A percentile compares a stretch with the other conserved stretches of the same genome.
Evolutionary conservation across 2,329 filamentous ascomycete genomes (phyloP).

Genomic region (Xylaria sp.): DNA sequence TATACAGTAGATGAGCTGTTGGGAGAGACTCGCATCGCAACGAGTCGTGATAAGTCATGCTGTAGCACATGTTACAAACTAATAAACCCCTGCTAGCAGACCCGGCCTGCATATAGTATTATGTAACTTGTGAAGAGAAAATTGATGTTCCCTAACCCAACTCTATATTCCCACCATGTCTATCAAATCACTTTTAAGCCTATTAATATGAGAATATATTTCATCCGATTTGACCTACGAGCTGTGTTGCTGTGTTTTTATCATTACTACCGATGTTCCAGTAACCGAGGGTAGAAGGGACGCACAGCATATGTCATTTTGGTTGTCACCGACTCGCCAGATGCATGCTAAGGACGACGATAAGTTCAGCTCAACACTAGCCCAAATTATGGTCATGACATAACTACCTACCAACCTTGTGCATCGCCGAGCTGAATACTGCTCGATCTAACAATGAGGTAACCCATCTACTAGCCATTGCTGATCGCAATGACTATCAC

Average conservation of each 20-base stretch:
- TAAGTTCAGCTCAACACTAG: conserved; percentile 24
- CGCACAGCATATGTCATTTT: background rate
- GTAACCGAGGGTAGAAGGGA: background rate
- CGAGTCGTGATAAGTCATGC: background rate
- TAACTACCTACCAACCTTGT: background rate
- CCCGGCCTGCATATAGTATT: background rate
- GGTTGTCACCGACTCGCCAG: background rate
- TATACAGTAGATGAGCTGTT: background rate
- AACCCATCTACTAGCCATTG: background rate
- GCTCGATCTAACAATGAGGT: background rate
- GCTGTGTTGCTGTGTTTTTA: background rate
- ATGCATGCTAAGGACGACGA: background rate
- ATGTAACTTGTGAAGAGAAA: background rate
- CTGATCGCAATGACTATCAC: background rate
- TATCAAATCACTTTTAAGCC: background rate
- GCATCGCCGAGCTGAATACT: background rate
- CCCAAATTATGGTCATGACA: background rate
- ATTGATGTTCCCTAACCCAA: background rate
- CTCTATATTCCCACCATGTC: background rate
- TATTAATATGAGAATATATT: background rate
- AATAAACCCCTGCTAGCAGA: background rate
- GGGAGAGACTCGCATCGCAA: background rate
- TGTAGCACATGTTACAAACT: background rate
- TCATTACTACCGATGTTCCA: background rate
- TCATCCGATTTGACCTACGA: background rate